Base-by-base conservation (phyloP, 306 rosid species). In the Canavalia gladiata region DNA sequence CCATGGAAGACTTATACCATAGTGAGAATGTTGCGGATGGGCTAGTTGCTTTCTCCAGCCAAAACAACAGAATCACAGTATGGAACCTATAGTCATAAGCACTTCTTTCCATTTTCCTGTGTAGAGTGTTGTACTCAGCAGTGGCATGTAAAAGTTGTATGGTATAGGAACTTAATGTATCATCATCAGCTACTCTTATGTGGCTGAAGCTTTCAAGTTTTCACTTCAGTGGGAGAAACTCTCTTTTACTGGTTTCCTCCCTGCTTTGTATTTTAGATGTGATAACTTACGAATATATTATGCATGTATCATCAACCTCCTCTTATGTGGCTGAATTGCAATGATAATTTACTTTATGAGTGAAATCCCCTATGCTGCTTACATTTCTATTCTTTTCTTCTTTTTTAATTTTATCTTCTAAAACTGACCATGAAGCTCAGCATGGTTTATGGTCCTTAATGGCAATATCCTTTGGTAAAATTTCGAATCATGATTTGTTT, bases 21-120 rank as follows among this genome's bases (percentile, higher is more conserved):
- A 46, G 80, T 78, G 76, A 39, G 72, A 57, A 78, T 25, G 83
- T 60, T 72, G 60, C 72, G 65, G 75, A 76, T 45, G 75, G 75
- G 90, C 87, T 80, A 67, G 75, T 85, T 85, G 31, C 77, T 81
- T 79, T 86, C 64, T 83, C 75, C 86, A 68, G 86, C 90, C 87
- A 81, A 18, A 77, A 73, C 85, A 68, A 68, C 85, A 65, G 69
- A 86, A 82, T 83, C 85, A 74, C 72, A 37, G 54, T 67, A 57
- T 70, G 81, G 81, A 74, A 79, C 49, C 49, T 54, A 58, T 86
- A 78, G 79, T 73, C 72, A 73, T 79, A 72, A 25, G 88, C 59
- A 49, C 71, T 76, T 83, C 71, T 50, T 79, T 78, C 75, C 42
- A 72, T 35, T 75, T 73, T 74, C 75, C 74, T 86, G 89, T 85